Evolutionary conservation across 2,329 filamentous ascomycete genomes (phyloP).

Genomic region (Claviceps sorghi): DNA sequence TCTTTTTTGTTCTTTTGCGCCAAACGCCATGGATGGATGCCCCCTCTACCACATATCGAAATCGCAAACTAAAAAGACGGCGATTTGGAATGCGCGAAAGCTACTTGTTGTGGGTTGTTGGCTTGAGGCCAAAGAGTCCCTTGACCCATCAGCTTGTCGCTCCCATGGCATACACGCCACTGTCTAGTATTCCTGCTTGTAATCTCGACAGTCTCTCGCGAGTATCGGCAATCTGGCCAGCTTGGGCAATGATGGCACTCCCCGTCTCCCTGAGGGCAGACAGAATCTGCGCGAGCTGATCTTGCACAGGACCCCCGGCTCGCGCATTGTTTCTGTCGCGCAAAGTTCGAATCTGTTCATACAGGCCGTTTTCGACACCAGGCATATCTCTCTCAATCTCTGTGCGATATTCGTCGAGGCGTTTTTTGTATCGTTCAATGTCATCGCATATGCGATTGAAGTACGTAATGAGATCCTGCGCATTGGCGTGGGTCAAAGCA

Average conservation of each 20-base stretch:
- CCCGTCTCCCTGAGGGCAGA: conserved; percentile 25
- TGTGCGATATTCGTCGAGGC: conserved; percentile 28
- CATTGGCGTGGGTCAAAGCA: conserved; percentile 22
- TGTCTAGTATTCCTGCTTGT: conserved; percentile 26
- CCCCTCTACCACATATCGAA: neutral
- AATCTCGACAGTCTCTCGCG: conserved; percentile 26
- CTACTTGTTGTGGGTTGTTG: neutral
- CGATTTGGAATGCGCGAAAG: neutral
- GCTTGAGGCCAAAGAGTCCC: no score
- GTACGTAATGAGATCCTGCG: conserved; percentile 29
- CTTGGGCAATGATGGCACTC: conserved; percentile 25
- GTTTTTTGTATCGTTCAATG: conserved; percentile 27
- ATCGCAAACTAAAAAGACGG: neutral
- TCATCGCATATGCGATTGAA: conserved; percentile 30
- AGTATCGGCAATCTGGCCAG: conserved; percentile 28
- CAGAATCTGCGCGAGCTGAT: conserved; percentile 25
- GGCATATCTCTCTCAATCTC: conserved; percentile 34
- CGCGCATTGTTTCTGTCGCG: conserved; percentile 19
- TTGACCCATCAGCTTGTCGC: conserved; percentile 13
- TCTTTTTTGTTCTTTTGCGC: neutral
- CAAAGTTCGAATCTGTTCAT: conserved; percentile 26
- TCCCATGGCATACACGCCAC: conserved; percentile 20
- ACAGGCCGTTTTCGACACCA: conserved; percentile 30
- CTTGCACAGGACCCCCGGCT: conserved; percentile 17
- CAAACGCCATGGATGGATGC: neutral